Conservation (phyloP, 2,329 filamentous ascomycete species). For the Akanthomyces muscarius region DNA sequence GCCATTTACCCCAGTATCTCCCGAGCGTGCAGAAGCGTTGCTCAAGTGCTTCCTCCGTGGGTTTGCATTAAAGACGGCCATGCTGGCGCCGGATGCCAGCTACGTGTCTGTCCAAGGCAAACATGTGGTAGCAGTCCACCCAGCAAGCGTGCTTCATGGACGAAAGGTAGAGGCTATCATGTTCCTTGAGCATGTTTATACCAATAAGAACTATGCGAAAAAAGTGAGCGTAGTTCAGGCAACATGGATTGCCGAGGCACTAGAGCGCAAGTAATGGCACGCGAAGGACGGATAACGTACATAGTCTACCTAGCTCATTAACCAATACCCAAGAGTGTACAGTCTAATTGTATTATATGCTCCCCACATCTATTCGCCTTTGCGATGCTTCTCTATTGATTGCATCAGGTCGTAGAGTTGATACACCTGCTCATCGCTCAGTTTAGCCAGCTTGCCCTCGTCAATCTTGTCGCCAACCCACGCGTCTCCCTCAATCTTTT, state of each 20-base stretch:
- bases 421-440: constrained; percentile 92
- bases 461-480: constrained; percentile 88
- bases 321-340: background rate
- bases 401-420: constrained; percentile 95
- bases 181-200: constrained; percentile 65
- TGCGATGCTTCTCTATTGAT: constrained; percentile 54
- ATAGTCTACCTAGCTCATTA: constrained; percentile 1
- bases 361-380: constrained; percentile 24
- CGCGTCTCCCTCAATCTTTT: constrained; percentile 79
- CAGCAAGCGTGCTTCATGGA: constrained; percentile 58
- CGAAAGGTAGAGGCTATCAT: constrained; percentile 63
- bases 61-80: constrained; percentile 57
- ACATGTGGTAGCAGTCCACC: constrained; percentile 59
- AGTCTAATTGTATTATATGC: background rate
- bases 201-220: constrained; percentile 62
- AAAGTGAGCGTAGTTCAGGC: constrained; percentile 60
- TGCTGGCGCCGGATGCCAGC: constrained; percentile 56
- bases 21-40: constrained; percentile 50
- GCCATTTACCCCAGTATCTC: constrained; percentile 50
- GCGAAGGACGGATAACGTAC: background rate
- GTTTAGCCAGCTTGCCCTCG: constrained; percentile 77
- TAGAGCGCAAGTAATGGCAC: constrained; percentile 30
- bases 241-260: constrained; percentile 53
- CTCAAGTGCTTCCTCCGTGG: constrained; percentile 60
- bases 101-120: constrained; percentile 59